Base-by-base conservation (phyloP, 495 filamentous ascomycete species). In the Daldinia loculata region DNA sequence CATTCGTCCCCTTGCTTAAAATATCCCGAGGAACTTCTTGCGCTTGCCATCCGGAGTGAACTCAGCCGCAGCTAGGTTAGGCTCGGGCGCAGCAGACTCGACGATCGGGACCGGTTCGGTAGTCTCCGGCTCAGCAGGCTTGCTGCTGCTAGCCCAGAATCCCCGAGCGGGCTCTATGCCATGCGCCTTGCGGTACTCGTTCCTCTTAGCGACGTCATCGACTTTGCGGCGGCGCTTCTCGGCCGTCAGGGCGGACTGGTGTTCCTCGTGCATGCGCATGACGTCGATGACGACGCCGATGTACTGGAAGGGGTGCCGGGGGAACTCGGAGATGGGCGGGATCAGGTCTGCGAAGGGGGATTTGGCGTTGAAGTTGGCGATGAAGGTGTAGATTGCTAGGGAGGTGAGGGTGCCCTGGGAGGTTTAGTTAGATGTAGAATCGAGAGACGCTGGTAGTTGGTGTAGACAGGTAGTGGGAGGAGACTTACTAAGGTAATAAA, bases 131-230 rank as follows among this genome's bases (percentile, higher is more conserved):
- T 56, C 60, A 2, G 15, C 29, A 0, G 62, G n/a, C 24, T 66
- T 26, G 45, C 6, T 51, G 57, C 8, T 48, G 9, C 15, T 30
- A 17, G 29, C 3, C 26, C 43, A 74, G 53, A 82, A 56, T 12
- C 81, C 78, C 63, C 75, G 79, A 67, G 86, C 80, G 48, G 88
- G 85, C 70, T 90, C 89, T 74, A 95, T 29, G 8, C 93, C 93
- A 85, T 97, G 93, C 58, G 92, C 93, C 81, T 90, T 87, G 53
- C 92, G 88, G 78, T 91, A 98, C 78, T 89, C 86, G 48, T 82
- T 82, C 67, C 94, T 83, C 87, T 96, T 95, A 77, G 87, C 82
- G 38, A 92, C 89, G 81, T 98, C 94, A 41, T 95, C 92, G 63
- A 90, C 80, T 34, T 87, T 86, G 66, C 83, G 83, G 61, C 85